Conservation (phyloP, 2,329 filamentous ascomycete species). For the Aspergillus quadricinctus region DNA sequence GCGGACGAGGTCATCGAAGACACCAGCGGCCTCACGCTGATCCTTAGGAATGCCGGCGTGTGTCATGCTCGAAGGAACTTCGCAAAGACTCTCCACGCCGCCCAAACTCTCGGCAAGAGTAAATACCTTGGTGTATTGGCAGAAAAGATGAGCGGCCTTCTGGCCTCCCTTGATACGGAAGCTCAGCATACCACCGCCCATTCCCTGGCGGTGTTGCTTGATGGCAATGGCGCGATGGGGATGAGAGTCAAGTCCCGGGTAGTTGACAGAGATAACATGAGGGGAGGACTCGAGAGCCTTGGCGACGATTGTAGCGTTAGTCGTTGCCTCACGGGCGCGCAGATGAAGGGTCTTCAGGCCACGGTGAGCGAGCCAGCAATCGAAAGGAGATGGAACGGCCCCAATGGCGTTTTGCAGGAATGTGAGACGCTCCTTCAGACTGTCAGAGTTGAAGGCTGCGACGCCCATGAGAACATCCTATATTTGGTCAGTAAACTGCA, state of each 20-base stretch:
- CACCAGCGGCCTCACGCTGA: conserved; percentile 84
- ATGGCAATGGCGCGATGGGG: conserved; percentile 77
- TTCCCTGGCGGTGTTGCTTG: conserved; percentile 87
- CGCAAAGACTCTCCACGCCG: conserved; percentile 85
- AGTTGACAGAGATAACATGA: conserved; percentile 86
- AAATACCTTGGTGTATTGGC: conserved; percentile 82
- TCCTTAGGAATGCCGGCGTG: conserved; percentile 91
- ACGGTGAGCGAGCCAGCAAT: conserved; percentile 96
- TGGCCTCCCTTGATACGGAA: conserved; percentile 90
- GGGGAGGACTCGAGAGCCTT: conserved; percentile 71
- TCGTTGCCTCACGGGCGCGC: conserved; percentile 76
- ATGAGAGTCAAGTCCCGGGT: conserved; percentile 85
- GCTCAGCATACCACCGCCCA: conserved; percentile 96
- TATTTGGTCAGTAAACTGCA: conserved; percentile 6
- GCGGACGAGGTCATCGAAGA: conserved; percentile 90
- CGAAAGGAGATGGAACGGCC: conserved; percentile 88
- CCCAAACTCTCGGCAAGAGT: conserved; percentile 89
- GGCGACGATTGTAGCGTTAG: conserved; percentile 76
- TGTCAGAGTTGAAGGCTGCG: conserved; percentile 86
- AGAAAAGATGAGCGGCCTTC: conserved; percentile 84
- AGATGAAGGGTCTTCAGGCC: conserved; percentile 96
- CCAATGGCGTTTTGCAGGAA: conserved; percentile 98
- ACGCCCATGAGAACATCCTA: conserved; percentile 95
- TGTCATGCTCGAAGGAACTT: conserved; percentile 94
- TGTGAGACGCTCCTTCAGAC: conserved; percentile 68